Percentiles rank a stretch among this genome's conserved stretches.
Conservation (phyloP, 345 rosid species). For the Gossypium thurberi region DNA sequence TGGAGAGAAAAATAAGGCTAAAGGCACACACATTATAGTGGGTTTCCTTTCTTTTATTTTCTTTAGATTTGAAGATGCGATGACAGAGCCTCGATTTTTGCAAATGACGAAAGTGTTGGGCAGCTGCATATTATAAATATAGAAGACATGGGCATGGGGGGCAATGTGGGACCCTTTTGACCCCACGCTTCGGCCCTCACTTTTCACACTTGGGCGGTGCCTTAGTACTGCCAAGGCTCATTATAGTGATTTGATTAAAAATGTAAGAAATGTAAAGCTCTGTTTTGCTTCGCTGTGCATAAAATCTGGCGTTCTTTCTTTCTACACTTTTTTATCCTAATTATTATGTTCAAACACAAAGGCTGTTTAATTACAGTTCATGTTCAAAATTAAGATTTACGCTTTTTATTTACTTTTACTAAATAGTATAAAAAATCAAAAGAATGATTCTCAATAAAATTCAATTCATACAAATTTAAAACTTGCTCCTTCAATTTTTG, state of each 20-base stretch:
- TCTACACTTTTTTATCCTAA: not conserved
- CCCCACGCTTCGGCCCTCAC: constrained; percentile 17
- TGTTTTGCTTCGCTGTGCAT: constrained; percentile 13
- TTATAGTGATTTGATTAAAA: not conserved
- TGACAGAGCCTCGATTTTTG: not conserved
- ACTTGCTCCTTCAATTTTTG: too few species aligned
- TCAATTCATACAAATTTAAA: too few species aligned
- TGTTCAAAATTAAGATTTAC: not conserved
- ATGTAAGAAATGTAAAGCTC: not conserved
- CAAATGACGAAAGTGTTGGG: constrained; percentile 26
- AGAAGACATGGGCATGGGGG: constrained; percentile 1
- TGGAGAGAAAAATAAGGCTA: constrained; percentile 8
- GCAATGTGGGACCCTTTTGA: constrained; percentile 31
- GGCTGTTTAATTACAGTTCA: constrained; percentile 21
- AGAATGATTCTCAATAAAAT: too few species aligned
- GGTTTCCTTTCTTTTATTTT: not conserved
- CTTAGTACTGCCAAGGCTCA: not conserved
- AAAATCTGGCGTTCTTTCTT: not conserved
- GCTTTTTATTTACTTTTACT: too few species aligned
- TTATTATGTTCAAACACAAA: constrained; percentile 14
- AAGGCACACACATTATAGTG: not conserved
- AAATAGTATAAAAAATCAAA: too few species aligned
- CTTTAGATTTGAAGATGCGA: too few species aligned
- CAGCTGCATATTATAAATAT: constrained; percentile 44
- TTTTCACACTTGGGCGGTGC: not conserved